Evolutionary conservation across 2,329 filamentous ascomycete species (phyloP), one percentile per base, ranked within the genome.

Genomic region (Nothophoma quercina): DNA sequence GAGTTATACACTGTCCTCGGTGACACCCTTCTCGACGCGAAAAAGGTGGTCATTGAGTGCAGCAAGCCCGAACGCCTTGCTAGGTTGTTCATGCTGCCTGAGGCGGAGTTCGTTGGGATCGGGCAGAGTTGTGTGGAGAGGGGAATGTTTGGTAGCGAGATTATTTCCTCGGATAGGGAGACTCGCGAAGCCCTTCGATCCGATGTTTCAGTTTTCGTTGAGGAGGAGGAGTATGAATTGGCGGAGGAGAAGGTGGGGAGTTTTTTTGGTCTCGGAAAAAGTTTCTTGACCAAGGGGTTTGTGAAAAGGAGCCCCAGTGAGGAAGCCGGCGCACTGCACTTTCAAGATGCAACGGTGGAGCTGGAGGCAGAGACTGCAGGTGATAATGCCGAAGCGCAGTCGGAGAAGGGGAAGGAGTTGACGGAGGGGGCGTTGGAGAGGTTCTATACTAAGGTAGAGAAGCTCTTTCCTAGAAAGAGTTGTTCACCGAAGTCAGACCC

Each of bases 21-120:
- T 29, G 55, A 56, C n/a, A 55, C 42, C 9, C 52, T 62, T 6
- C 48, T 36, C 12, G 48, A 26, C 4, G 44, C 40, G 19, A 50
- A 35, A 22, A 46, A 38, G 38, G 35, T 60, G 5, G 54, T 55
- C 9, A 56, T 60, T 8, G 39, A 44, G 2, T 58, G 54, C 42
- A 48, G 36, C n/a, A 9, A 47, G 39, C 51, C 57, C 2, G 35
- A 47, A 35, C 45, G 57, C 4, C 40, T 60, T 8, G 54, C 50
- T 4, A 46, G 59, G 49, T 46, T 60, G 7, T 58, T 55, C 16
- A 58, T 58, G 54, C 33, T 47, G 7, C 57, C 58, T 10, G 59
- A 60, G 21, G 46, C 34, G 15, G 59, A 59, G n/a, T 46, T 53
- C 9, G 46, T 62, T 9, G 34, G 45, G 22, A 43, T 55, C n/a